phyloP scores from a whole-genome alignment of 2,329 filamentous ascomycete species.

The Ophiosphaerella korrae region DNA sequence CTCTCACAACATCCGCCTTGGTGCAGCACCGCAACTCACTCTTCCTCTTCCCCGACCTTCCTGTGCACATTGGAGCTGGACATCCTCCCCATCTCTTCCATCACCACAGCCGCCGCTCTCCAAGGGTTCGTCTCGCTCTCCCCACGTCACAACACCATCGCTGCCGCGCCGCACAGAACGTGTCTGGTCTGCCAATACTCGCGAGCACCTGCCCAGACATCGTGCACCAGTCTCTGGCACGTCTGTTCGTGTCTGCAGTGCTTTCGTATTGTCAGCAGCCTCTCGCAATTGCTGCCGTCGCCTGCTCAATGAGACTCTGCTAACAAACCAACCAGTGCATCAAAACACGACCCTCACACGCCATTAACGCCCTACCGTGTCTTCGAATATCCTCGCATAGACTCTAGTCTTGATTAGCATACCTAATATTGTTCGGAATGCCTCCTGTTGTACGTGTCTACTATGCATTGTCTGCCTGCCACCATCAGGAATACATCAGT shows the following conservation, averaged over 20 bases:
- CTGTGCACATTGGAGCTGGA: slow-evolving; percentile 41
- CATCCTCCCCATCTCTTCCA: slow-evolving; percentile 35
- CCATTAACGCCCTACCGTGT: slow-evolving; percentile 32
- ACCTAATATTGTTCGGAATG: slow-evolving; percentile 55
- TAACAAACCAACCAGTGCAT: slow-evolving; percentile 42
- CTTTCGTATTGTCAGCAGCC: slow-evolving; percentile 31
- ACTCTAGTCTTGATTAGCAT: slow-evolving; percentile 43
- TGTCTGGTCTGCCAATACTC: slow-evolving; percentile 38
- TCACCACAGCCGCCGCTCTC: slow-evolving; percentile 29
- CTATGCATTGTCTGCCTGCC: slow-evolving; percentile 4
- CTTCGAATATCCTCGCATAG: slow-evolving; percentile 18
- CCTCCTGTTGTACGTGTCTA: slow-evolving; percentile 58
- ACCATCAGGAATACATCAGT: neutral
- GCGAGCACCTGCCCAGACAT: slow-evolving; percentile 30
- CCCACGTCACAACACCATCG: slow-evolving; percentile 41
- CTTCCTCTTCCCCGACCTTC: slow-evolving; percentile 21
- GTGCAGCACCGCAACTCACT: slow-evolving; percentile 33
- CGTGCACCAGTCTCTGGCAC: slow-evolving; percentile 28
- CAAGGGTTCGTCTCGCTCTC: slow-evolving; percentile 36
- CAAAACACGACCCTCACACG: slow-evolving; percentile 43
- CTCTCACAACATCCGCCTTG: slow-evolving; percentile 44
- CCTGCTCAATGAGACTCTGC: slow-evolving; percentile 23
- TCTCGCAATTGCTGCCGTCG: slow-evolving; percentile 17
- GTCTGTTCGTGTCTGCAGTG: slow-evolving; percentile 21
- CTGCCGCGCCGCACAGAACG: slow-evolving; percentile 37